Percentiles rank a stretch among this genome's conserved stretches.
These are phyloP conservation scores for Hypericum androsaemum DNA, from an alignment of 345 rosid genomes.

Conservation along the genomic window DNA sequence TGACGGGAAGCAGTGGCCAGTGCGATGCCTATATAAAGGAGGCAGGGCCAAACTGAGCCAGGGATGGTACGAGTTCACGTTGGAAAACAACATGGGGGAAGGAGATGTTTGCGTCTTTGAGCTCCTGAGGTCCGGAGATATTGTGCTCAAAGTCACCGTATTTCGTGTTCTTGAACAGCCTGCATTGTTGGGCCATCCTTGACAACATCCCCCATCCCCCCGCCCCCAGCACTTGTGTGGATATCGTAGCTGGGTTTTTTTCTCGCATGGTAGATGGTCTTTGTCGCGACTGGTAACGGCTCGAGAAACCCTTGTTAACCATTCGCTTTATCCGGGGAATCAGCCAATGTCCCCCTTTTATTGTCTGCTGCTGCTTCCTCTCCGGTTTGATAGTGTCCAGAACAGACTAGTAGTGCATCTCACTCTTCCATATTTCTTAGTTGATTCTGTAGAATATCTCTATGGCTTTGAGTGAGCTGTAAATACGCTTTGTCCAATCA, in stretches of 20 bases:
- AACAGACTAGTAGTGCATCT: conserved; percentile 11
- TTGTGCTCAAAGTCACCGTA: conserved; percentile 71
- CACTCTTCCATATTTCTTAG: conserved; percentile 15
- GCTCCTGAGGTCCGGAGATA: conserved; percentile 56
- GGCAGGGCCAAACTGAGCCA: conserved; percentile 80
- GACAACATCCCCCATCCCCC: conserved; percentile 5
- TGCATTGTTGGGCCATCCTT: conserved; percentile 15
- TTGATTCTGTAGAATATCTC: conserved; percentile 16
- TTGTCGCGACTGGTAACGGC: no score
- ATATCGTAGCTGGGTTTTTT: no score
- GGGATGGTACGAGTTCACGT: conserved; percentile 87
- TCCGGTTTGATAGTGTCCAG: conserved; percentile 1
- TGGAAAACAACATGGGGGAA: conserved; percentile 77
- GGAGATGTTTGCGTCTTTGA: conserved; percentile 84
- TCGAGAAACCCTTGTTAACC: no score
- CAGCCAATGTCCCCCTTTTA: no score
- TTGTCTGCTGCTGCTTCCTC: no score
- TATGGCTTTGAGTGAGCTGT: conserved; percentile 35
- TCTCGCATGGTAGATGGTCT: no score
- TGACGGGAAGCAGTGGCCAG: conserved; percentile 80
- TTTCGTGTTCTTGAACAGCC: conserved; percentile 42
- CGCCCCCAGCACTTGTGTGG: no score
- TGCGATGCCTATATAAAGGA: conserved; percentile 76
- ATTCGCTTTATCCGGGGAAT: no score
- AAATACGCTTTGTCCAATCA: conserved; percentile 27